Evolutionary conservation across 2,329 filamentous ascomycete genomes (phyloP).

Genomic region (Cadophora sp.): DNA sequence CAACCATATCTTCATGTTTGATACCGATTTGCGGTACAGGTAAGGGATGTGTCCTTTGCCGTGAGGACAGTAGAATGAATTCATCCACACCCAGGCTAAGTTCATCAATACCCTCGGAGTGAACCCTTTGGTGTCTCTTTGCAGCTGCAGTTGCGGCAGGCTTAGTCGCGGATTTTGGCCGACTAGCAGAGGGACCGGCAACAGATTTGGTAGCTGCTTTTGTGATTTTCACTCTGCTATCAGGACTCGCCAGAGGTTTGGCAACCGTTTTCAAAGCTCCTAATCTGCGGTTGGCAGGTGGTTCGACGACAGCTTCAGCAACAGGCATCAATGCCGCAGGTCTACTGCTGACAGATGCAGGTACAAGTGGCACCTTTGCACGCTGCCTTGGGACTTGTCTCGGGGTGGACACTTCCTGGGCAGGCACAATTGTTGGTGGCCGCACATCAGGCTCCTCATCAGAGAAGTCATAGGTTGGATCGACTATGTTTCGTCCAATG

Average conservation of each 20-base stretch:
- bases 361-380: neutral
- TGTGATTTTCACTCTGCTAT: neutral
- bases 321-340: neutral
- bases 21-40: conserved; percentile 24
- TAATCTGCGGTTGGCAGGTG: neutral
- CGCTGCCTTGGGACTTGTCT: neutral
- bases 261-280: neutral
- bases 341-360: conserved; percentile 4
- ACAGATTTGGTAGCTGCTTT: neutral
- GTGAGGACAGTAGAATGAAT: conserved; percentile 35
- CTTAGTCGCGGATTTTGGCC: neutral
- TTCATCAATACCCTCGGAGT: conserved; percentile 40
- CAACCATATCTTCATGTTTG: conserved; percentile 30
- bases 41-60: conserved; percentile 23
- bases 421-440: neutral
- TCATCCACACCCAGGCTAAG: conserved; percentile 39
- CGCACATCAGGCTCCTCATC: conserved; percentile 45
- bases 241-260: neutral
- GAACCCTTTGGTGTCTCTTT: conserved; percentile 2
- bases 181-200: conserved; percentile 1
- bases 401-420: neutral
- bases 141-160: conserved; percentile 4
- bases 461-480: conserved; percentile 46
- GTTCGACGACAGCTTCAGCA: neutral
- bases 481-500: conserved; percentile 22